A percentile compares a stretch with the other conserved stretches of the same genome.
These are phyloP conservation scores for Neurospora sp. DNA, from an alignment of 495 filamentous ascomycete genomes.

Conservation along the genomic window DNA sequence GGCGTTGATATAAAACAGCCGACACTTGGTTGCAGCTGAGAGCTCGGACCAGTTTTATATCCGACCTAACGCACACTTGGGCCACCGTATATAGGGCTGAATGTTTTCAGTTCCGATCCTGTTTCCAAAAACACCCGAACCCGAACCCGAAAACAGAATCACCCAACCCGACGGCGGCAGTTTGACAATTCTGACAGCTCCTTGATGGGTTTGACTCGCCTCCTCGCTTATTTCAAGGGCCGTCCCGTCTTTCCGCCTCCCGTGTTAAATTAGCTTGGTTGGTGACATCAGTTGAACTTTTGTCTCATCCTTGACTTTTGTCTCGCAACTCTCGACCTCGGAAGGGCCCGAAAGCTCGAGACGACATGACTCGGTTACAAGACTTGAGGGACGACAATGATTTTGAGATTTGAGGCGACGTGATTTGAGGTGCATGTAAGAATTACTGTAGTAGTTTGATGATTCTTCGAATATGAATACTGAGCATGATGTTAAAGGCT, in stretches of 20 bases:
- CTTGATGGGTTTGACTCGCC: neutral
- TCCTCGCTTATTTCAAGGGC: neutral
- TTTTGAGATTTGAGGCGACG: neutral
- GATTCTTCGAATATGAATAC: neutral
- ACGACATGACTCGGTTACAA: neutral
- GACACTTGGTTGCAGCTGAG: too few species aligned
- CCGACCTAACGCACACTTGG: too few species aligned
- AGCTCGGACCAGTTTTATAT: too few species aligned
- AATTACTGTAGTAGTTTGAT: neutral
- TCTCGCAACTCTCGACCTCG: neutral
- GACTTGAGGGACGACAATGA: neutral
- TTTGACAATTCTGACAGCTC: neutral
- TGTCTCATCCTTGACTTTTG: neutral
- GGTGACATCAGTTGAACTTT: neutral
- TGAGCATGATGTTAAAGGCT: neutral
- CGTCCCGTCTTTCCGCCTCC: neutral
- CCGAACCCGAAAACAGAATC: conserved; percentile 1
- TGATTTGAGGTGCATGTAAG: neutral
- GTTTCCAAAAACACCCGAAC: neutral
- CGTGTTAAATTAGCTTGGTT: neutral
- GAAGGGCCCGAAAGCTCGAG: neutral
- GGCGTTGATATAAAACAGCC: too few species aligned
- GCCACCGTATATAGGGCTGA: neutral
- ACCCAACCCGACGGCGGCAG: neutral
- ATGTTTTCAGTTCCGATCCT: neutral